Conservation (phyloP, 1,284 basidiomycete species). For the Anthracocystis panici-leucophaei region DNA sequence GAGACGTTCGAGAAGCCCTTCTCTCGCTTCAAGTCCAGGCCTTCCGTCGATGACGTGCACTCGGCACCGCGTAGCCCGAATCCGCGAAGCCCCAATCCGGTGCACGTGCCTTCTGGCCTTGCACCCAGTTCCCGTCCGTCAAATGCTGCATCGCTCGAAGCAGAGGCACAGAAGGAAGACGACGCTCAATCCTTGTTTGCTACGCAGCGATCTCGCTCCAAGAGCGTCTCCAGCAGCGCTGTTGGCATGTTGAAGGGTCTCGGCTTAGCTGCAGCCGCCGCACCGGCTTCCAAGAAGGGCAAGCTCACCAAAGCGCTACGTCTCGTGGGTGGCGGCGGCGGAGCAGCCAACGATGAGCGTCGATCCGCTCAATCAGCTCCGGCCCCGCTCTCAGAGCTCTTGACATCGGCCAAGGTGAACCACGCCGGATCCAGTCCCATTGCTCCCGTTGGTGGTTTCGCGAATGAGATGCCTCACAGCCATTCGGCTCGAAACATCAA, state of each 20-base stretch:
- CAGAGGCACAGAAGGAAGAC: slow-evolving; percentile 37
- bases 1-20: slow-evolving; percentile 46
- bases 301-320: slow-evolving; percentile 61
- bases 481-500: slow-evolving; percentile 22
- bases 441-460: slow-evolving; percentile 12
- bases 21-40: slow-evolving; percentile 39
- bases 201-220: slow-evolving; percentile 50
- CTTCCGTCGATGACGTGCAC: slow-evolving; percentile 36
- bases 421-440: slow-evolving; percentile 3
- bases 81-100: slow-evolving; percentile 22
- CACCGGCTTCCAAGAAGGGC: slow-evolving; percentile 53
- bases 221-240: slow-evolving; percentile 59
- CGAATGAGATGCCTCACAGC: slow-evolving; percentile 20
- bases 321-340: slow-evolving; percentile 32
- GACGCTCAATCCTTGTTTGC: slow-evolving; percentile 34
- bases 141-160: slow-evolving; percentile 24
- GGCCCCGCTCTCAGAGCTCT: slow-evolving; percentile 23
- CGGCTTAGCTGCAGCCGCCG: slow-evolving; percentile 52
- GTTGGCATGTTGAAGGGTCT: slow-evolving; percentile 62
- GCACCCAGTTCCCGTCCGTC: slow-evolving; percentile 3
- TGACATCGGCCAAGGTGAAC: slow-evolving; percentile 7
- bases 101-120: slow-evolving; percentile 18
- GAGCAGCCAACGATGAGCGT: slow-evolving; percentile 12
- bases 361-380: slow-evolving; percentile 7
- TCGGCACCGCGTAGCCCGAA: neutral